Evolutionary conservation across 1,139 yeast genomes (phyloP), one percentile per base, ranked within the genome.

Genomic region (Kluyveromyces sp.): DNA sequence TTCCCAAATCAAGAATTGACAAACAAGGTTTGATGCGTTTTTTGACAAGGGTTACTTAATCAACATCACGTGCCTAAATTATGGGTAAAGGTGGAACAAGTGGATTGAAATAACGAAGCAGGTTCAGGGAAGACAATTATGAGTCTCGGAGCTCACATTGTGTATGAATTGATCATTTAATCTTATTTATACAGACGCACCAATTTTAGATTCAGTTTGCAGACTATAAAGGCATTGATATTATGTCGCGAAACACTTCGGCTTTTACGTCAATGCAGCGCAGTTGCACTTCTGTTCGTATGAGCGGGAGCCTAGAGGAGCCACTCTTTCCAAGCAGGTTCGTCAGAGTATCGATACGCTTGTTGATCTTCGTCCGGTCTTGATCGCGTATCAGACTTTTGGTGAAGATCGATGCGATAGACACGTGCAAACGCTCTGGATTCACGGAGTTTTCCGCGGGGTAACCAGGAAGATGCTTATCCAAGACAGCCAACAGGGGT

Each of bases 201-300:
- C n/a, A n/a, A n/a, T n/a, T n/a, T n/a, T n/a, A n/a, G n/a, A n/a
- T n/a, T n/a, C n/a, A n/a, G n/a, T n/a, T n/a, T n/a, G n/a, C 9
- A 22, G 9, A 11, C 26, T 17, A 33, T 9, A 37, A 18, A 2
- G 33, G 40, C 16, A 37, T 4, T 6, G 40, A 29, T 4, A 38
- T n/a, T 7, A 32, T 13, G 30, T n/a, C 22, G 12, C 25, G 13
- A 3, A 20, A 31, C 4, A 22, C 17, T 19, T 38, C 25, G 13
- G 20, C 30, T 19, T 20, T 31, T 19, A 38, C 8, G 4, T 18
- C 35, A 11, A 12, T 3, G 20, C 41, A 38, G 13, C 31, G 31
- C 17, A 38, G 19, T 7, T 19, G 34, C 12, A 38, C 17, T 11
- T 38, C 30, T n/a, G 36, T 15, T 32, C 41, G 8, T n/a, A 38